Percentiles rank a stretch among this genome's conserved stretches.
These are phyloP conservation scores for Fusarium ramigenum DNA, from an alignment of 2,329 filamentous ascomycete genomes.

Conservation along the genomic window DNA sequence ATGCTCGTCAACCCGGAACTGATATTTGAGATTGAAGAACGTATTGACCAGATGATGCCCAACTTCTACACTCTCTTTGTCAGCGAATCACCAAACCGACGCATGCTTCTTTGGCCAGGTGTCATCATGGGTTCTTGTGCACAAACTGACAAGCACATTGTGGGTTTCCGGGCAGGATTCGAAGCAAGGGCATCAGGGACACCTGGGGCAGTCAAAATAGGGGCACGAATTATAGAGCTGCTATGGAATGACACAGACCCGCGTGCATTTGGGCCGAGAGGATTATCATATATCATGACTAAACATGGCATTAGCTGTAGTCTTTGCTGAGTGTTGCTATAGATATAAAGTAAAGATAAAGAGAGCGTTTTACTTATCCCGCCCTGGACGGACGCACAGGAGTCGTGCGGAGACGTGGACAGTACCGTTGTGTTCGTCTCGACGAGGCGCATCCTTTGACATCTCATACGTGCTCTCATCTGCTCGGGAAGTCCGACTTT, in stretches of 20 bases:
- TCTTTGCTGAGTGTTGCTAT: neutral
- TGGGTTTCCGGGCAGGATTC: neutral
- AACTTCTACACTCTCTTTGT: neutral
- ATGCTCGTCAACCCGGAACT: neutral
- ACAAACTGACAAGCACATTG: neutral
- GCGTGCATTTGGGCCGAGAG: neutral
- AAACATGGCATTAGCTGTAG: slow-evolving; percentile 3
- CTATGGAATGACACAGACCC: neutral
- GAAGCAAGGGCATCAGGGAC: neutral
- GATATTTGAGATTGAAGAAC: neutral
- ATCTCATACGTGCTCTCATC: too few species aligned
- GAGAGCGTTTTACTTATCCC: too few species aligned
- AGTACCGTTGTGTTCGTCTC: too few species aligned
- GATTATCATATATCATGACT: neutral
- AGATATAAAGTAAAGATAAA: too few species aligned
- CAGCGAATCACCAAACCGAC: neutral
- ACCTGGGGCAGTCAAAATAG: neutral
- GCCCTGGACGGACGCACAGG: too few species aligned
- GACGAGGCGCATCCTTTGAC: too few species aligned
- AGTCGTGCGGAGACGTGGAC: too few species aligned
- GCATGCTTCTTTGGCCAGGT: slow-evolving; percentile 5
- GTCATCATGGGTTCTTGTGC: slow-evolving; percentile 1
- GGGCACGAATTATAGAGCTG: neutral
- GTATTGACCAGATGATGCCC: neutral
- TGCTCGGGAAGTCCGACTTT: too few species aligned